These are phyloP conservation scores for Trypanosoma lewisi DNA, from an alignment of 208 protist genomes.

Conservation along the genomic window DNA sequence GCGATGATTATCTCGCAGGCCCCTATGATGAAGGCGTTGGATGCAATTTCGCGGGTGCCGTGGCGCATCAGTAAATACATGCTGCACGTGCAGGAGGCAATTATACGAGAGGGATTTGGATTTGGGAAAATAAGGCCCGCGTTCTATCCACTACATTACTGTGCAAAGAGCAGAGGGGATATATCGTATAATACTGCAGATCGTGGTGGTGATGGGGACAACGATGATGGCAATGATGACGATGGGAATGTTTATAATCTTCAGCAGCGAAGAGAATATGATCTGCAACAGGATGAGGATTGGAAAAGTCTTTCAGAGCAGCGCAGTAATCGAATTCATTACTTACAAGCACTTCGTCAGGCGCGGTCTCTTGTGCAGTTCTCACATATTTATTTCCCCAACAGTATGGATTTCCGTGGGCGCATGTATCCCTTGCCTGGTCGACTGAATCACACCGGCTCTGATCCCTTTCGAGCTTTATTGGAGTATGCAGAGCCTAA, in stretches of 20 bases:
- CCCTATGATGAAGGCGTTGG: slow-evolving; percentile 89
- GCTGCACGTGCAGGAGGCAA: slow-evolving; percentile 91
- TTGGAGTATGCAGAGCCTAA: slow-evolving; percentile 94
- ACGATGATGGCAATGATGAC: slow-evolving; percentile 30
- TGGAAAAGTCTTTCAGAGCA: slow-evolving; percentile 82
- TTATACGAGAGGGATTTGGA: slow-evolving; percentile 90
- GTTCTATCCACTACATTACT: slow-evolving; percentile 90
- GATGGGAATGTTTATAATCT: slow-evolving; percentile 62
- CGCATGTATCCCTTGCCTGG: slow-evolving; percentile 98
- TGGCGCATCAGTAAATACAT: slow-evolving; percentile 93
- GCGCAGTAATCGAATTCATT: slow-evolving; percentile 86
- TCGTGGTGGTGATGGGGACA: slow-evolving; percentile 3
- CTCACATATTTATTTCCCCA: slow-evolving; percentile 97
- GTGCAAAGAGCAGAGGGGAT: slow-evolving; percentile 56
- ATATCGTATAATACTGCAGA: slow-evolving; percentile 26
- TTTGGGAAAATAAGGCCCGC: slow-evolving; percentile 88
- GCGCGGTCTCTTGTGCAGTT: slow-evolving; percentile 87
- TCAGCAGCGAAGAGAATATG: slow-evolving; percentile 51
- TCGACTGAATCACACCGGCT: slow-evolving; percentile 97
- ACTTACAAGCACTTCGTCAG: slow-evolving; percentile 88
- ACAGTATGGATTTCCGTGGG: slow-evolving; percentile 98
- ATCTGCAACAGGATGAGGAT: slow-evolving; percentile 70
- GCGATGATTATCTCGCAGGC: slow-evolving; percentile 91
- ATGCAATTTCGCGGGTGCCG: slow-evolving; percentile 87
- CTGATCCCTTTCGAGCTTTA: slow-evolving; percentile 91